Evolutionary conservation across 345 rosid species (phyloP), one percentile per base, ranked within the genome.

Genomic region (Rhizophora mangle): DNA sequence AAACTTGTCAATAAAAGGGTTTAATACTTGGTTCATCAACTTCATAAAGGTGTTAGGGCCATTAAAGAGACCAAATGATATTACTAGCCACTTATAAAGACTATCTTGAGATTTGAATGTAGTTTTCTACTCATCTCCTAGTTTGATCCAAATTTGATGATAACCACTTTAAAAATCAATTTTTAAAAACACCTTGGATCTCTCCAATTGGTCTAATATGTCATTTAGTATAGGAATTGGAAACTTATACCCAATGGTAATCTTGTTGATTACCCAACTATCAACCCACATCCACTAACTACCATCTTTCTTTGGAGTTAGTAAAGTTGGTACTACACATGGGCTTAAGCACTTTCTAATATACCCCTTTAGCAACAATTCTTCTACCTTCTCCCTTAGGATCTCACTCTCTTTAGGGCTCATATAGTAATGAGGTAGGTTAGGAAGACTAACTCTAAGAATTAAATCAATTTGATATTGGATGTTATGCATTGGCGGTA

Each of bases 231-330:
- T 0, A 6, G 55, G 64, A 11, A 39, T 68, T 8, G 26, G 26
- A 26, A 26, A 43, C 1, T 19, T 21, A 62, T 67, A 67, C 62
- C 49, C 27, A 3, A 31, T 18, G 18, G 21, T 67, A 7, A 67
- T 67, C 6, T 54, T 52, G n/a, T 53, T 31, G 26, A 67, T 67
- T 0, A 52, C 51, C 24, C 22, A 1, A 39, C 21, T 15, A 39
- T 69, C 39, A 1, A 58, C 37, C 16, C 36, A 39, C 18, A 54
- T 67, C 4, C 30, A 7, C 30, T 29, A 67, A 20, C 21, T 53
- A 16, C 24, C 70, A 54, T 67, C 70, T 22, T 67, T 67, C 27
- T 67, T 67, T 54, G 30, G 61, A 9, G 36, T 22, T 8, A 55
- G 4, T 6, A 60, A 24, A 13, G 27, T 5, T 1, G 11, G 26